Percentiles rank a stretch among this genome's conserved stretches.
Evolutionary conservation across 148 eudicot genomes (phyloP).

Genomic region (Cornus florida): DNA sequence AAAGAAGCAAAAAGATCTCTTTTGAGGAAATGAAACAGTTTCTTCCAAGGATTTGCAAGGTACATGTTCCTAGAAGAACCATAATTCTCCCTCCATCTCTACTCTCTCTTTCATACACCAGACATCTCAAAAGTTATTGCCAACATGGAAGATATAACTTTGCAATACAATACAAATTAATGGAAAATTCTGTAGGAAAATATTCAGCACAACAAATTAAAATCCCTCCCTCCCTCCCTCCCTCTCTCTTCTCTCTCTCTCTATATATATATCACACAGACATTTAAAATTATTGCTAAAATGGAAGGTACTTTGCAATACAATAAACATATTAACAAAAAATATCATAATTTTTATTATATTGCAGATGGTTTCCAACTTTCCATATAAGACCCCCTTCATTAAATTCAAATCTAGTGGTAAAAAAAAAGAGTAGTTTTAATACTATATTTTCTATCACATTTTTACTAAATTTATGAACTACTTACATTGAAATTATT

Average conservation of each 20-base stretch:
- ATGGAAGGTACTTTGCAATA: neutral
- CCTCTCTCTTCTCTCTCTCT: no score
- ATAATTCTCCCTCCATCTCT: neutral
- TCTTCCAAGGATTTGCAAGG: neutral
- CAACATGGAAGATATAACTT: no score
- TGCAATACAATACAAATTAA: neutral
- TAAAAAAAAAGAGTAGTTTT: no score
- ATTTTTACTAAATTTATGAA: no score
- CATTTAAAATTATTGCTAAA: no score
- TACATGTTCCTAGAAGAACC: no score
- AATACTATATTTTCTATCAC: neutral
- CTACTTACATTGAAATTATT: neutral
- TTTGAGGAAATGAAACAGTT: neutral
- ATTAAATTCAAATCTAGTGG: neutral
- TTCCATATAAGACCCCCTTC: neutral
- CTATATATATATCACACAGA: neutral
- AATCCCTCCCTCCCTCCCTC: no score
- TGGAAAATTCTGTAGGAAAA: no score
- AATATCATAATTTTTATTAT: no score
- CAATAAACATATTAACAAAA: no score
- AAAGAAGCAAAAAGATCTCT: neutral
- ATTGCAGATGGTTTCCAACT: neutral
- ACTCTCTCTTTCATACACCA: neutral
- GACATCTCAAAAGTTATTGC: neutral
- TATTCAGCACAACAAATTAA: no score